phyloP scores from a whole-genome alignment of 2,329 filamentous ascomycete species.

The Aspergillus chevalieri region DNA sequence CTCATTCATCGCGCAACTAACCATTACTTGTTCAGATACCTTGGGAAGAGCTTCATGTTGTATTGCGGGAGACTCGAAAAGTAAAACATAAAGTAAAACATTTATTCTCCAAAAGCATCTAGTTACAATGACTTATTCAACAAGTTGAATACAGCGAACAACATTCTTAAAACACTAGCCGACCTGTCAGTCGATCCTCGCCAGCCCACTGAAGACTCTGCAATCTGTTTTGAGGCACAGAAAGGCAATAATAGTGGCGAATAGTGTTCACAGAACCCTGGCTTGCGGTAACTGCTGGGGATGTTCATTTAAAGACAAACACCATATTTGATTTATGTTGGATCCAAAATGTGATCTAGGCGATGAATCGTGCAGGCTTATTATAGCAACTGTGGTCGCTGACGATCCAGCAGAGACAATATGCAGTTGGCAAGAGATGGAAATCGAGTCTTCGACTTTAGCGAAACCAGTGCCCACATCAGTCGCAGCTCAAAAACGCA shows the following conservation, averaged over 20 bases:
- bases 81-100: too few relatives aligned
- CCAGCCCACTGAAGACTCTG: not conserved
- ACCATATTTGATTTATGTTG: not conserved
- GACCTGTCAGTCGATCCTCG: not conserved
- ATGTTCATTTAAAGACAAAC: not conserved
- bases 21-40: not conserved
- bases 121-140: not conserved
- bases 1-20: not conserved
- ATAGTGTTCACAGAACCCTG: not conserved
- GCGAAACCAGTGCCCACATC: not conserved
- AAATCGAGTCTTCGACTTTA: not conserved
- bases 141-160: not conserved
- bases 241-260: not conserved
- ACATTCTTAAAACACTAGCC: not conserved
- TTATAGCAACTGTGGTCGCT: not conserved
- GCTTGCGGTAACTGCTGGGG: not conserved
- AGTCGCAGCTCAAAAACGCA: not conserved
- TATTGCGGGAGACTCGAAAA: not conserved
- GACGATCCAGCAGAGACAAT: not conserved
- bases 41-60: not conserved
- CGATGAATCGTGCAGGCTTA: not conserved
- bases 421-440: not conserved
- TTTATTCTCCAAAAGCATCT: not conserved
- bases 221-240: not conserved
- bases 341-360: not conserved